Evolutionary conservation across 2,329 filamentous ascomycete genomes (phyloP).

Genomic region (Botryosphaeria agaves): DNA sequence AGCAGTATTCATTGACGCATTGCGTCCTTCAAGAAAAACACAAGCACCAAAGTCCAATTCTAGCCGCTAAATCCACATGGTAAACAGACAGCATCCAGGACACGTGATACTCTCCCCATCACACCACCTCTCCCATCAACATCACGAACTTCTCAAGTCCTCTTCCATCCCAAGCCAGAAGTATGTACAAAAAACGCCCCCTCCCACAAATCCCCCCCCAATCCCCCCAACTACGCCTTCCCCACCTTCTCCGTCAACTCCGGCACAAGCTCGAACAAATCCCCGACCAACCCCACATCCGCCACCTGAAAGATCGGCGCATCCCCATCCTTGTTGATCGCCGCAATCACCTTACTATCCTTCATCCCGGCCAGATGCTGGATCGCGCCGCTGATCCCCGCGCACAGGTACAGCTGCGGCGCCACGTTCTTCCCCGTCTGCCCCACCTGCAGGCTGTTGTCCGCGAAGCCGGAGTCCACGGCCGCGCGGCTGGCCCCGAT

Average conservation of each 20-base stretch:
- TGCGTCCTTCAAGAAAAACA: no score
- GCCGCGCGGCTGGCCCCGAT: conserved; percentile 90
- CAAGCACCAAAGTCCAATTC: no score
- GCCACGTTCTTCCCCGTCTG: conserved; percentile 99
- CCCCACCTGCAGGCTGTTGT: conserved; percentile 95
- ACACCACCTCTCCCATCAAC: no score
- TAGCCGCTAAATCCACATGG: no score
- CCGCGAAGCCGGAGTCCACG: conserved; percentile 91
- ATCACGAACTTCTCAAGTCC: no score
- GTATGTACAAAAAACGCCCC: no score
- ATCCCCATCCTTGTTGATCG: conserved; percentile 95
- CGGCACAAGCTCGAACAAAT: conserved; percentile 89
- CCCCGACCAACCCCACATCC: conserved; percentile 86
- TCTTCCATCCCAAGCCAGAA: no score
- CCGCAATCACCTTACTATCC: conserved; percentile 98
- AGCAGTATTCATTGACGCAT: no score
- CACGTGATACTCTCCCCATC: no score
- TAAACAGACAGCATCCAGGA: no score
- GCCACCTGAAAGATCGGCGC: conserved; percentile 97
- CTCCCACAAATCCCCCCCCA: no score
- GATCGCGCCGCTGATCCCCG: conserved; percentile 92
- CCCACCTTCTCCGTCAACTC: conserved; percentile 83
- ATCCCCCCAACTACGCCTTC: neutral
- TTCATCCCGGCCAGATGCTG: conserved; percentile 99
- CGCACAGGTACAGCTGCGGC: conserved; percentile 85